Base-by-base conservation (phyloP, 2,329 filamentous ascomycete species). In the Aspergillus phoenicis region DNA sequence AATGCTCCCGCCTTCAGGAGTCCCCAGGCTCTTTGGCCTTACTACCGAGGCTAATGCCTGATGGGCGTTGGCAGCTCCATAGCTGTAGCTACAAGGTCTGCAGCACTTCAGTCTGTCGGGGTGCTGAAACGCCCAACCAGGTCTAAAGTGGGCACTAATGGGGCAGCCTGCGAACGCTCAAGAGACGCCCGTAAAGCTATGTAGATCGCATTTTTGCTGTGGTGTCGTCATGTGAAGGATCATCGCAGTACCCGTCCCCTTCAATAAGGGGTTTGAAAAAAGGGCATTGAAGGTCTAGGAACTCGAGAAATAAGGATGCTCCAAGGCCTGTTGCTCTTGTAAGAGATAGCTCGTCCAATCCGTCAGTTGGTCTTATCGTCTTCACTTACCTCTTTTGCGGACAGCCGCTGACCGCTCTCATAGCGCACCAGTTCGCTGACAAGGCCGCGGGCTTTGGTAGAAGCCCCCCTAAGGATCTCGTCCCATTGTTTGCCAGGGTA, bases 401-500 rank as follows among this genome's bases (percentile, higher is more conserved):
- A 89, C 64, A 89, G 78, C 65, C 95, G 85, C 41, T 81, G 75
- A 11, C 83, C 79, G 71, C 84, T 89, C 73, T 96, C 88, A 77
- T 90, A 99, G 49, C 82, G 81, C 11, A 99, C 84, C 64, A 97
- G 75, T 5, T 79, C 80, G 41, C 80, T 82, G 8, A 96, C 86
- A 36, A 97, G 77, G 63, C 90, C 84, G 61, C 85, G 82, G 28
- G 87, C 89, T 13, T 79, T 78, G 0, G 81, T 75, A 28, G 86
- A 83, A 0, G 87, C 83, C 5, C 81, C 82, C 0, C 86, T 86
- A 45, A 98, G 77, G 17, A 97, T 80, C 1, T 85, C 83, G 1
- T 86, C 81, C 93, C 93, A 97, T 0, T 80, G 64, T 64, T 84
- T 84, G 0, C 81, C 76, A 4, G 87, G 84, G 71, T 96, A 97